Evolutionary conservation across 1,139 yeast species (phyloP).

Genomic region (Geotrichum restrictum): DNA sequence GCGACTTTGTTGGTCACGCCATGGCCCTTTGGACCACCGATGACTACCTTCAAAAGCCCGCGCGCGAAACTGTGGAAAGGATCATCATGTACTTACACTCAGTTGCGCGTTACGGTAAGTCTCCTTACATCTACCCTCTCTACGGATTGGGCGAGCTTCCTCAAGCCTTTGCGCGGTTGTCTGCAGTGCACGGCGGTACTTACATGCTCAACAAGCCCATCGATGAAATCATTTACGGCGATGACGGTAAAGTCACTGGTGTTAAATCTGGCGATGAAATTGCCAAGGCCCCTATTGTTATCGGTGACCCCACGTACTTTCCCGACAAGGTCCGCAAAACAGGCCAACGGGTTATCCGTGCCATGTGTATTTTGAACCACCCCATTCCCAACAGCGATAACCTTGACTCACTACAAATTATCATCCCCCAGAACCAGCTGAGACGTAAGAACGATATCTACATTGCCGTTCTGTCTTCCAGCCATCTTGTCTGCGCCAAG

Average conservation of each 20-base stretch:
- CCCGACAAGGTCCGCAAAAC: slow-evolving; percentile 83
- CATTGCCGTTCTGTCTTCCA: slow-evolving; percentile 82
- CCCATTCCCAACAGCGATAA: slow-evolving; percentile 80
- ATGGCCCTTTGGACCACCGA: slow-evolving; percentile 98
- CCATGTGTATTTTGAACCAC: slow-evolving; percentile 88
- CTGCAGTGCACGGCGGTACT: slow-evolving; percentile 98
- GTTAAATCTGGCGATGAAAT: slow-evolving; percentile 87
- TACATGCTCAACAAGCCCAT: slow-evolving; percentile 96
- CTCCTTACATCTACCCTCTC: slow-evolving; percentile 92
- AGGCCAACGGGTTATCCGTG: slow-evolving; percentile 86
- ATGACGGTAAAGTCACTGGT: slow-evolving; percentile 71
- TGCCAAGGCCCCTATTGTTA: slow-evolving; percentile 88
- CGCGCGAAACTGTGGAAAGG: slow-evolving; percentile 87
- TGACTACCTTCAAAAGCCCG: slow-evolving; percentile 82
- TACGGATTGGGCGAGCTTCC: slow-evolving; percentile 98
- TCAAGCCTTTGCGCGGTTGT: slow-evolving; percentile 94
- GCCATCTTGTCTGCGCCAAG: slow-evolving; percentile 87
- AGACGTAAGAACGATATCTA: slow-evolving; percentile 91
- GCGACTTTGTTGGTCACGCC: slow-evolving; percentile 96
- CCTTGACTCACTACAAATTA: slow-evolving; percentile 86
- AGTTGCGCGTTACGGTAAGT: slow-evolving; percentile 91
- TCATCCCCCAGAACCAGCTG: slow-evolving; percentile 94
- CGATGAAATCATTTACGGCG: slow-evolving; percentile 76
- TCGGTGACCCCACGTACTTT: slow-evolving; percentile 98
- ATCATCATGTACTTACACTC: slow-evolving; percentile 81